phyloP scores from a whole-genome alignment of 768 basidiomycete species.

The Stropharia rugosoannulata region DNA sequence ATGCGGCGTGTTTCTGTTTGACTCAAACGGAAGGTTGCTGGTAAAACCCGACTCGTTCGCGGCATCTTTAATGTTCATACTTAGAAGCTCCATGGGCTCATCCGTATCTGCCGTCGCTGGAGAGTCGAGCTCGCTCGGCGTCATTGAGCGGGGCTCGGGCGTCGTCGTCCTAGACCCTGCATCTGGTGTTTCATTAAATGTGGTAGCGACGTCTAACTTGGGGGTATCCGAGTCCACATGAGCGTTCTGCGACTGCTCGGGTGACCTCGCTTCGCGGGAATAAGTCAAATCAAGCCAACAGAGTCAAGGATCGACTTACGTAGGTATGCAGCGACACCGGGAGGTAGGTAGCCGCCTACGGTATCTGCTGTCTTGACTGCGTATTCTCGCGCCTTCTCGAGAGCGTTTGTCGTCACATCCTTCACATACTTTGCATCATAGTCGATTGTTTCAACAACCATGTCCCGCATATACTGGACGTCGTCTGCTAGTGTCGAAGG shows the following conservation, averaged over 20 bases:
- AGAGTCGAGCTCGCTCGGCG: too few relatives aligned
- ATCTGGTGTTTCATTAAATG: too few relatives aligned
- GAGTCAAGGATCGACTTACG: constrained; percentile 5
- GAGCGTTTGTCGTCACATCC: not conserved
- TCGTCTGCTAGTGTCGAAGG: not conserved
- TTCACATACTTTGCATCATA: constrained; percentile 7
- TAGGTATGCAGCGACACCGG: constrained; percentile 12
- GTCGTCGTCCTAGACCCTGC: too few relatives aligned
- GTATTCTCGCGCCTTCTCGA: constrained; percentile 1
- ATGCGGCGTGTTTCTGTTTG: too few relatives aligned
- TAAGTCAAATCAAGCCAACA: not conserved
- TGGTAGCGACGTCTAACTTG: too few relatives aligned
- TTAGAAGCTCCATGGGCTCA: too few relatives aligned
- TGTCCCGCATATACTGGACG: not conserved
- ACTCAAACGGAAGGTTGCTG: too few relatives aligned
- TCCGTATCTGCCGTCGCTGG: too few relatives aligned
- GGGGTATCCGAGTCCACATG: too few relatives aligned
- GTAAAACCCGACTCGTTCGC: too few relatives aligned
- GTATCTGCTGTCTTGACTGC: constrained; percentile 9
- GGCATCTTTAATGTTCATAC: too few relatives aligned
- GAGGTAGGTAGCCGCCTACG: constrained; percentile 17
- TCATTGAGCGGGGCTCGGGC: too few relatives aligned
- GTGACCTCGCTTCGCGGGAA: not conserved
- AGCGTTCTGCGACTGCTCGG: not conserved
- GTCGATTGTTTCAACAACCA: not conserved